Conservation (phyloP, 2,329 filamentous ascomycete genomes). For the Microdochium nivale region DNA sequence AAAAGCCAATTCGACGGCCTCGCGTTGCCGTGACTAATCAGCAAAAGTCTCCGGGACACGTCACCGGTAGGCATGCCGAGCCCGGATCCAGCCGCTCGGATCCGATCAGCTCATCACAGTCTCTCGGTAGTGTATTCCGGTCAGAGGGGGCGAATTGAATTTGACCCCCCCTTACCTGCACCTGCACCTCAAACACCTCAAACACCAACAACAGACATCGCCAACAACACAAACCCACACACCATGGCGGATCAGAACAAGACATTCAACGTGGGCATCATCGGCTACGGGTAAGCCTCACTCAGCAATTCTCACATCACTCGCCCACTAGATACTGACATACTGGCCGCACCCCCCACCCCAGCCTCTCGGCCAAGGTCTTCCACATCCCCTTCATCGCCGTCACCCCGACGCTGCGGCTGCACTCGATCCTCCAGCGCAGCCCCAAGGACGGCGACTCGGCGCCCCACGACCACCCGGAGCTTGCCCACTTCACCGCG, state of each 20-base stretch:
- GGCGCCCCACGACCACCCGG: slow-evolving; percentile 59
- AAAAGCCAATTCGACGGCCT: not conserved
- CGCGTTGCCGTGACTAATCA: too few relatives aligned
- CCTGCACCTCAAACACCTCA: not conserved
- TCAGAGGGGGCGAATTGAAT: too few relatives aligned
- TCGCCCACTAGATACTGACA: not conserved
- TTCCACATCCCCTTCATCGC: slow-evolving; percentile 78
- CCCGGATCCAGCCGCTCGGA: too few relatives aligned
- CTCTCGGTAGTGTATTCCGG: too few relatives aligned
- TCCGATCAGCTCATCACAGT: too few relatives aligned
- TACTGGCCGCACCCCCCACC: not conserved
- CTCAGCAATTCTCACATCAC: slow-evolving; percentile 5
- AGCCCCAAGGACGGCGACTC: slow-evolving; percentile 55
- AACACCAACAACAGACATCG: not conserved
- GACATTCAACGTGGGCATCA: slow-evolving; percentile 39
- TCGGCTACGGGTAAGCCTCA: slow-evolving; percentile 40
- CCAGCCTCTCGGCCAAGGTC: slow-evolving; percentile 60
- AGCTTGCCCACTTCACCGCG: slow-evolving; percentile 54
- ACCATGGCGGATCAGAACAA: slow-evolving; percentile 15
- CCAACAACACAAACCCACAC: slow-evolving; percentile 2
- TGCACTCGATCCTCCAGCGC: slow-evolving; percentile 71
- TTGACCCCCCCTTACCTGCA: not conserved
- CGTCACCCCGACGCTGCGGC: slow-evolving; percentile 52
- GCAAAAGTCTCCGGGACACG: too few relatives aligned
- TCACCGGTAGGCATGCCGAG: too few relatives aligned